phyloP scores from a whole-genome alignment of 1,284 basidiomycete species.

The Cryptococcus wingfieldii region DNA sequence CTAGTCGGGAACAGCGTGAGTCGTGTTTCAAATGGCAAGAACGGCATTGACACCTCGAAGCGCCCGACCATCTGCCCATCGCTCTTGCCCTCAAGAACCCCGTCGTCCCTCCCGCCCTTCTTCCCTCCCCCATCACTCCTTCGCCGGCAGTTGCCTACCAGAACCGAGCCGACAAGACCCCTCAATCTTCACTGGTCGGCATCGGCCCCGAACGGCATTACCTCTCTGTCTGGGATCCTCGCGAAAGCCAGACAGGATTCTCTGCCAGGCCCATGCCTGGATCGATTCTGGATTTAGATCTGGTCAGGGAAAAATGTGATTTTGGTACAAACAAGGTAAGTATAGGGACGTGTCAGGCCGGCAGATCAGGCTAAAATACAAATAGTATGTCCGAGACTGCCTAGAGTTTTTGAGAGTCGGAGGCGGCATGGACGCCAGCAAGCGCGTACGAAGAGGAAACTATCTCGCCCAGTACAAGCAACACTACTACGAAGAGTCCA shows the following conservation, averaged over 20 bases:
- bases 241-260: constrained; percentile 40
- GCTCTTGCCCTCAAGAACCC: constrained; percentile 62
- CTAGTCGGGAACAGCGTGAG: constrained; percentile 69
- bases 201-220: constrained; percentile 71
- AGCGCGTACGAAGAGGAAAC: constrained; percentile 58
- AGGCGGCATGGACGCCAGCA: constrained; percentile 61
- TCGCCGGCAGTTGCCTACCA: constrained; percentile 32
- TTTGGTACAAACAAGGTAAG: constrained; percentile 72
- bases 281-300: constrained; percentile 77
- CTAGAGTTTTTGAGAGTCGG: constrained; percentile 67
- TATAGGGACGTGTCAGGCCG: not conserved
- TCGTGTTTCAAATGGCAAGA: constrained; percentile 14
- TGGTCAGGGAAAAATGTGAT: constrained; percentile 83
- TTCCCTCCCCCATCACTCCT: constrained; percentile 36
- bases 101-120: constrained; percentile 56
- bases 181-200: constrained; percentile 52
- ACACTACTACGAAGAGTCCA: constrained; percentile 57
- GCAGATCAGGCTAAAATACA: no score
- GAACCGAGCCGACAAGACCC: constrained; percentile 25
- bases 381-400: constrained; percentile 69
- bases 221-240: constrained; percentile 59
- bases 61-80: constrained; percentile 67
- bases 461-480: constrained; percentile 61
- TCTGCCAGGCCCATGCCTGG: constrained; percentile 78
- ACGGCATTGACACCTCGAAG: constrained; percentile 32